Conservation (phyloP, 805 yeast genomes). For the Yarrowia sp. region DNA sequence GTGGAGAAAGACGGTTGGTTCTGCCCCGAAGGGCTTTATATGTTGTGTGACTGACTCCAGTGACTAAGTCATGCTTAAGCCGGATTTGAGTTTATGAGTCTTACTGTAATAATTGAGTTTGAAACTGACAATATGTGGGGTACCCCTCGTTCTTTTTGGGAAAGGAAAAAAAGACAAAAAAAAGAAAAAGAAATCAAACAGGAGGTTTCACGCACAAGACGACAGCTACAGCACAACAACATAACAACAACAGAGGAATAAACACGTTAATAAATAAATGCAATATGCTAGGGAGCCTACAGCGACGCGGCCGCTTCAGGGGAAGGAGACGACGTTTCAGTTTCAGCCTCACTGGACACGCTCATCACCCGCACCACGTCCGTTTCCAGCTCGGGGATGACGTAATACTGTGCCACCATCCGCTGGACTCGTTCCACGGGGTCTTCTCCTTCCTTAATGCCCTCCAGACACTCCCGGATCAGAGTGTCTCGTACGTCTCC, state of each 20-base stretch:
- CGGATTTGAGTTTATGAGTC: conserved; percentile 5
- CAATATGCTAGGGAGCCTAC: neutral
- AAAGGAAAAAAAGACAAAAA: neutral
- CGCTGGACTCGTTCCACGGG: conserved; percentile 15
- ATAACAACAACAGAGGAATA: neutral
- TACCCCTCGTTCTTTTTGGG: neutral
- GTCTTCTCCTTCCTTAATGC: conserved; percentile 5
- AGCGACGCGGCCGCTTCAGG: too few relatives aligned
- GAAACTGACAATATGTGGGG: conserved; percentile 9
- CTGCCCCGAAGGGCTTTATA: neutral
- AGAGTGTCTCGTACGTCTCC: conserved; percentile 11
- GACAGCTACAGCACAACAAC: neutral
- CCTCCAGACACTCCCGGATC: conserved; percentile 14
- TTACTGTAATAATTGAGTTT: neutral
- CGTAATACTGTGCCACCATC: conserved; percentile 13
- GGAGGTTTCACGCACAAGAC: neutral
- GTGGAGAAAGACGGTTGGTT: neutral
- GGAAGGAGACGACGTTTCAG: too few relatives aligned
- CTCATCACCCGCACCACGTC: conserved; percentile 20
- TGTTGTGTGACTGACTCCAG: neutral
- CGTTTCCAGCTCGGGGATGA: conserved; percentile 5
- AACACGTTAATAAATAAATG: neutral
- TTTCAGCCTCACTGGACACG: neutral
- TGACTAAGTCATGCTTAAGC: conserved; percentile 1
- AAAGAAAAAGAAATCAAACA: neutral